These are phyloP conservation scores for Metschnikowia cubensis DNA, from an alignment of 805 yeast genomes.

Conservation along the genomic window DNA sequence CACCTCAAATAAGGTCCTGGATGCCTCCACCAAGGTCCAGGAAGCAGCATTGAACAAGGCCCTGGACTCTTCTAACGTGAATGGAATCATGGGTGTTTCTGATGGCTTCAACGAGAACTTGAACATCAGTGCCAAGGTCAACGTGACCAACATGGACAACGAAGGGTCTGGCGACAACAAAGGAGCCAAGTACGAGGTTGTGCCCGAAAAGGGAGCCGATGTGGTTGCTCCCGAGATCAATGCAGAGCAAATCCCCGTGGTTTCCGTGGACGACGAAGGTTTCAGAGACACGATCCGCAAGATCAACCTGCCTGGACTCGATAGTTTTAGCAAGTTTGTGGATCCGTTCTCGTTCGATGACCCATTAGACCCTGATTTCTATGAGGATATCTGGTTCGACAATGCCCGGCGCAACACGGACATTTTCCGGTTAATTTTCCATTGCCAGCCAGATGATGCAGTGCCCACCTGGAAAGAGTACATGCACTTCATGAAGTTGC, in stretches of 20 bases:
- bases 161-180: conserved; percentile 1
- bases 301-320: conserved; percentile 35
- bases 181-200: conserved; percentile 18
- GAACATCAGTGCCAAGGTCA: conserved; percentile 10
- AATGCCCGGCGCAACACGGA: conserved; percentile 81
- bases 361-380: conserved; percentile 78
- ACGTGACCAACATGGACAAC: conserved; percentile 8
- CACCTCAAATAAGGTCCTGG: too few species aligned
- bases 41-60: background rate
- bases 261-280: conserved; percentile 42
- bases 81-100: background rate
- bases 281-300: conserved; percentile 37
- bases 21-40: too few species aligned
- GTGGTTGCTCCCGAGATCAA: conserved; percentile 21
- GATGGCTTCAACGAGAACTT: background rate
- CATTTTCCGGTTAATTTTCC: conserved; percentile 79
- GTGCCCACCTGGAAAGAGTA: conserved; percentile 91
- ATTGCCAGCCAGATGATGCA: conserved; percentile 90
- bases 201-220: conserved; percentile 9
- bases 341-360: conserved; percentile 90
- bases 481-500: conserved; percentile 60
- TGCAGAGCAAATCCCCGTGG: conserved; percentile 24
- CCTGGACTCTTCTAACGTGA: background rate
- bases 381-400: conserved; percentile 80
- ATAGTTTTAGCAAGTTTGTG: conserved; percentile 46